These are phyloP conservation scores for Orbilia blumenaviensis DNA, from an alignment of 2,329 filamentous ascomycete genomes.

Conservation along the genomic window DNA sequence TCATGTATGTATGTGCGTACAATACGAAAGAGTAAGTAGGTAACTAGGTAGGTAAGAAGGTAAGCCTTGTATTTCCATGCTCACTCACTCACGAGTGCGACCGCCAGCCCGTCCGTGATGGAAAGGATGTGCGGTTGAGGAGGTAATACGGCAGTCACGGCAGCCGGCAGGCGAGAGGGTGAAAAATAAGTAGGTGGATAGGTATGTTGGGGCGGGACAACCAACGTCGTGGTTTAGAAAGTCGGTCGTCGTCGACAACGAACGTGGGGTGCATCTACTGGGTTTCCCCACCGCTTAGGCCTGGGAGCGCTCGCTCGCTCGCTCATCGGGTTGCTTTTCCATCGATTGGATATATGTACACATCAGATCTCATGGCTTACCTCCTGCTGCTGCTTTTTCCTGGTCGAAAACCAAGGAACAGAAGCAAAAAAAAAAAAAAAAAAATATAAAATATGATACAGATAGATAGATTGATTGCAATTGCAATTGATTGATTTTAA, in stretches of 20 bases:
- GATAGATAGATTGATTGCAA: neutral
- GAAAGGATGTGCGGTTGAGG: neutral
- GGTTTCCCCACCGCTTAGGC: neutral
- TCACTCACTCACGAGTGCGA: neutral
- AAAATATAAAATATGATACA: neutral
- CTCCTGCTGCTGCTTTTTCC: conserved; percentile 7
- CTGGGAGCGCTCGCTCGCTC: neutral
- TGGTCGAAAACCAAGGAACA: no score
- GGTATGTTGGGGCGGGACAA: conserved; percentile 4
- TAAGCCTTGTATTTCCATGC: no score
- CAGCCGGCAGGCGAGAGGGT: neutral
- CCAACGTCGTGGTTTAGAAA: no score
- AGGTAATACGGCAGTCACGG: neutral
- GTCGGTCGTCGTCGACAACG: no score
- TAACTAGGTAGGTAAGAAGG: no score
- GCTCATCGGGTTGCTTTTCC: conserved; percentile 4
- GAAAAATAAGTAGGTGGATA: neutral
- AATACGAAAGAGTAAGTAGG: no score
- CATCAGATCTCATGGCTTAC: conserved; percentile 16
- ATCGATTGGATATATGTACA: neutral
- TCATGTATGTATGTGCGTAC: no score
- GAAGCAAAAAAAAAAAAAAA: no score
- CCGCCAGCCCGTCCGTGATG: neutral
- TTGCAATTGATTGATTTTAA: no score
- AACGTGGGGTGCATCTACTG: conserved; percentile 41